Conservation (phyloP, 1,284 basidiomycete species). For the Cutaneotrichosporon curvatum region DNA sequence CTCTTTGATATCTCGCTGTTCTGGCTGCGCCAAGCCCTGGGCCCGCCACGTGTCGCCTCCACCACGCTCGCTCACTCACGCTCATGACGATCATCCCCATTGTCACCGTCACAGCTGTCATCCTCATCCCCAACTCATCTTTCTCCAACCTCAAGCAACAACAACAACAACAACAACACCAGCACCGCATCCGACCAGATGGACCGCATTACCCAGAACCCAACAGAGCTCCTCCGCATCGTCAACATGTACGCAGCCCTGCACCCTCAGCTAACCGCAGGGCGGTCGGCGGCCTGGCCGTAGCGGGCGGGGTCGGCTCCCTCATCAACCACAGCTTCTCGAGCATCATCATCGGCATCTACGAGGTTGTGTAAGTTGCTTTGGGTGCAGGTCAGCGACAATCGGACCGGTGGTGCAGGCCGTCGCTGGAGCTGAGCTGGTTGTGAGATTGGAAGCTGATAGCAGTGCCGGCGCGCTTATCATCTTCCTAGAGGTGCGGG, state of each 20-base stretch:
- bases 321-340: constrained; percentile 43
- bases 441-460: too few species aligned
- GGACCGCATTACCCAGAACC: constrained; percentile 43
- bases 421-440: too few species aligned
- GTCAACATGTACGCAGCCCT: constrained; percentile 39
- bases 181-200: constrained; percentile 15
- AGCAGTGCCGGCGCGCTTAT: constrained; percentile 34
- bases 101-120: too few species aligned
- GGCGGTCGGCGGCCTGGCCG: constrained; percentile 41
- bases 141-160: too few species aligned
- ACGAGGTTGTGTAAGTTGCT: constrained; percentile 36
- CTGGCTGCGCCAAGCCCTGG: too few species aligned
- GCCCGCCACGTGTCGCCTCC: too few species aligned
- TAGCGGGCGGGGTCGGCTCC: constrained; percentile 42
- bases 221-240: constrained; percentile 41
- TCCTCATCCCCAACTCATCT: too few species aligned
- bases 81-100: too few species aligned
- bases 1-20: too few species aligned
- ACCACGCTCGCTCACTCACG: too few species aligned
- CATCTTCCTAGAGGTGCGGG: constrained; percentile 39
- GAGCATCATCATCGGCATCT: constrained; percentile 41
- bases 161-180: too few species aligned
- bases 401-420: not conserved
- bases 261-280: constrained; percentile 14
- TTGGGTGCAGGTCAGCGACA: not conserved